A percentile compares a stretch with the other conserved stretches of the same genome.
These are phyloP conservation scores for Dendrobium chrysotoxum DNA, from an alignment of 106 monocot species.

Conservation along the genomic window DNA sequence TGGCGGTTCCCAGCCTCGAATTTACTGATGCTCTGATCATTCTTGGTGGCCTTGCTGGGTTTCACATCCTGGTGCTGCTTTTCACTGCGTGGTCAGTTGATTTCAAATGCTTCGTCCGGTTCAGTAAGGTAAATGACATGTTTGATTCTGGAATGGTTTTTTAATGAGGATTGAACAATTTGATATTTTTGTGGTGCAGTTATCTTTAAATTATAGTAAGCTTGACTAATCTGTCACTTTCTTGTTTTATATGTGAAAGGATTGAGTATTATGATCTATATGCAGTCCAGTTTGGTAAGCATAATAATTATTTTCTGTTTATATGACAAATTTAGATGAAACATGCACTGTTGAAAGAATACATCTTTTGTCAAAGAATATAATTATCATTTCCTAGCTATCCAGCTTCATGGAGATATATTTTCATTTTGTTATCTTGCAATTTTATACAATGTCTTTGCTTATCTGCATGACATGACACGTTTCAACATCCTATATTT, in stretches of 20 bases:
- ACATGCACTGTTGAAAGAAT: neutral
- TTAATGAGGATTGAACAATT: neutral
- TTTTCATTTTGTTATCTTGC: neutral
- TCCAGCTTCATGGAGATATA: neutral
- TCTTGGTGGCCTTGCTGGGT: slow-evolving; percentile 53
- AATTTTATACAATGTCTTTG: neutral
- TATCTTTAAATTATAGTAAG: neutral
- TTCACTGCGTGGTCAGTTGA: slow-evolving; percentile 94
- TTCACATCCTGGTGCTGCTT: slow-evolving; percentile 74
- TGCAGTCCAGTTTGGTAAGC: neutral
- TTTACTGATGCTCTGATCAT: slow-evolving; percentile 73
- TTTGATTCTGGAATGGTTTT: neutral
- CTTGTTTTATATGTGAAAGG: neutral
- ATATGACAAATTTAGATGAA: neutral
- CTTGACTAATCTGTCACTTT: too few species aligned
- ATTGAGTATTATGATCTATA: neutral
- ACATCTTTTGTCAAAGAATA: neutral
- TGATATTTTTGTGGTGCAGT: neutral
- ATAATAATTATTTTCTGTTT: neutral
- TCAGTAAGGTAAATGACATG: slow-evolving; percentile 46
- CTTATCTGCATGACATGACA: neutral
- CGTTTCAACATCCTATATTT: neutral
- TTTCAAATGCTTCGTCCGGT: slow-evolving; percentile 82
- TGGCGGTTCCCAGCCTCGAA: slow-evolving; percentile 60
- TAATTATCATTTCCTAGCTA: neutral